Conservation (phyloP, 352 stramenopile genomes). For the Sclerospora graminicola region DNA sequence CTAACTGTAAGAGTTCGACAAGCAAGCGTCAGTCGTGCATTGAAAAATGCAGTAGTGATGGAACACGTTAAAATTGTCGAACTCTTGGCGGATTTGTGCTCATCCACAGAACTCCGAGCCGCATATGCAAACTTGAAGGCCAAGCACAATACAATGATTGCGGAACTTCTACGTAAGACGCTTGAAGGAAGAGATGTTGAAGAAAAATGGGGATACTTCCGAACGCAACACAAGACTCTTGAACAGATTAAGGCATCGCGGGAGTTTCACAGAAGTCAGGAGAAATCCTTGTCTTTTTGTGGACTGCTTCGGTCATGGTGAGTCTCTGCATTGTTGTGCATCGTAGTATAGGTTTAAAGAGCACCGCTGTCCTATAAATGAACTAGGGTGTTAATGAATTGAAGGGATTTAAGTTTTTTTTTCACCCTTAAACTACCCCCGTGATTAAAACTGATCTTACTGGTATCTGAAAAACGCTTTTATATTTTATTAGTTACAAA, state of each 20-base stretch:
- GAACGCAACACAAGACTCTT: conserved; percentile 12
- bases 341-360: neutral
- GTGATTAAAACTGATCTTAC: too few species aligned
- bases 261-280: neutral
- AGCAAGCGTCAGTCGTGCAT: conserved; percentile 9
- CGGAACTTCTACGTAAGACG: conserved; percentile 7
- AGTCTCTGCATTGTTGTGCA: neutral
- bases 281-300: conserved; percentile 11
- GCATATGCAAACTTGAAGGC: conserved; percentile 1
- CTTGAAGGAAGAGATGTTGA: conserved; percentile 9
- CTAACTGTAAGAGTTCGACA: conserved; percentile 10
- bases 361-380: too few species aligned
- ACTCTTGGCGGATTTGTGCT: conserved; percentile 8
- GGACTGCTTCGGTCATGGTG: conserved; percentile 11
- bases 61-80: conserved; percentile 5
- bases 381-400: too few species aligned
- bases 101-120: conserved; percentile 4
- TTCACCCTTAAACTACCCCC: too few species aligned
- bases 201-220: conserved; percentile 14
- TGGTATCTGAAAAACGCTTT: too few species aligned
- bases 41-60: conserved; percentile 6
- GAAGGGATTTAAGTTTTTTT: too few species aligned
- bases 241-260: conserved; percentile 7
- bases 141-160: neutral
- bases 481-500: too few species aligned